Conservation (phyloP, 305 asterid species). For the Fraxinus velutina region DNA sequence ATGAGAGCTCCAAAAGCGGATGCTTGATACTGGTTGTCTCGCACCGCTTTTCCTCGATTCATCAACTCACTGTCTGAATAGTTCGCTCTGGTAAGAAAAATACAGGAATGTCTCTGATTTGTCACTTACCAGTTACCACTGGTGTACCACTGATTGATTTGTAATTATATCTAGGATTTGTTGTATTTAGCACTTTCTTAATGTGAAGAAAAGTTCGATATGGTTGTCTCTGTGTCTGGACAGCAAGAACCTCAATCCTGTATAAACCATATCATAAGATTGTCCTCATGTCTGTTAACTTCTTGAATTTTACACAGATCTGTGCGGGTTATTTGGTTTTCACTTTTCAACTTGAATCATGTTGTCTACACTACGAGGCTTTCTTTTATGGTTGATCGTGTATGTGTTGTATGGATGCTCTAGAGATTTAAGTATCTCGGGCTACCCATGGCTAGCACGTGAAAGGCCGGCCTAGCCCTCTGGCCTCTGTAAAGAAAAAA, state of each 20-base stretch:
- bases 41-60: neutral
- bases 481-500: neutral
- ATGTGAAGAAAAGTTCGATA: neutral
- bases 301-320: neutral
- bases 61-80: neutral
- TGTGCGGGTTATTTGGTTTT: neutral
- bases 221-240: neutral
- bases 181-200: neutral
- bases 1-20: conserved; percentile 61
- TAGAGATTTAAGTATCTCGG: neutral
- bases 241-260: neutral
- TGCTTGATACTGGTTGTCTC: conserved; percentile 21
- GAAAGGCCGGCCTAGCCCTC: neutral
- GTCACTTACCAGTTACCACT: neutral
- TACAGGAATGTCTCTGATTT: neutral
- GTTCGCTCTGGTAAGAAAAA: neutral
- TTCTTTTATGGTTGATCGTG: neutral
- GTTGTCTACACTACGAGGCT: neutral
- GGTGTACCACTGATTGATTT: neutral
- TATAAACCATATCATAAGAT: neutral
- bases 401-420: neutral
- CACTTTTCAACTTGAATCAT: neutral
- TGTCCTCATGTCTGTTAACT: neutral
- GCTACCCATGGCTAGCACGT: neutral
- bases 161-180: neutral